Percentiles rank a stretch among this genome's conserved stretches.
These are phyloP conservation scores for Papiliotrema terrestris DNA, from an alignment of 1,284 basidiomycete species.

Conservation along the genomic window DNA sequence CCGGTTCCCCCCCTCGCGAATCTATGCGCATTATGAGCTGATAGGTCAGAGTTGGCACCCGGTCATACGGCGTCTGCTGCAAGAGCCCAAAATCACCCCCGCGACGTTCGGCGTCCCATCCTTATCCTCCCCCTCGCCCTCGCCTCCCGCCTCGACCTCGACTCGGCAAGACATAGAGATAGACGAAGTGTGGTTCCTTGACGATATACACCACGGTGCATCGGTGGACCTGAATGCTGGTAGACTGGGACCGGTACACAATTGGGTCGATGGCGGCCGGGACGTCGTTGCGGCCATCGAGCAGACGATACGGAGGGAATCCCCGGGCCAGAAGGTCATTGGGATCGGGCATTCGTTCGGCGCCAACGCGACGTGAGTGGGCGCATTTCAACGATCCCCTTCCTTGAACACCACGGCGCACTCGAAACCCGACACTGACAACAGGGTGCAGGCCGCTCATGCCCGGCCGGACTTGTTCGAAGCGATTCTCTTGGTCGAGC, in stretches of 20 bases:
- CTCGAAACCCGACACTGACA: conserved; percentile 8
- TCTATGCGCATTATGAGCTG: too few relatives aligned
- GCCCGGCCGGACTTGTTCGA: conserved; percentile 66
- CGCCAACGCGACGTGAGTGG: conserved; percentile 66
- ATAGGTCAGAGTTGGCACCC: too few relatives aligned
- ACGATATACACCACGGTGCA: conserved; percentile 73
- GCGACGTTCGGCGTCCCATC: conserved; percentile 10
- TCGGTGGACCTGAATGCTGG: conserved; percentile 62
- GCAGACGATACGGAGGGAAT: not conserved
- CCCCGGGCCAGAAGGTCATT: conserved; percentile 39
- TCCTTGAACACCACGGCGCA: too few relatives aligned
- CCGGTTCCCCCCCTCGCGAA: not conserved
- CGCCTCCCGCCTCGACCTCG: not conserved
- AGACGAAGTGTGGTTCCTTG: conserved; percentile 76
- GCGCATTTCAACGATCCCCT: too few relatives aligned
- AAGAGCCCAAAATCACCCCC: not conserved
- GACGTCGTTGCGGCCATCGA: conserved; percentile 41
- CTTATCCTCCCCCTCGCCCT: not conserved
- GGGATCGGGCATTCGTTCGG: conserved; percentile 79
- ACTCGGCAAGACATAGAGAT: conserved; percentile 39
- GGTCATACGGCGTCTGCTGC: conserved; percentile 46
- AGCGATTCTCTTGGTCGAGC: conserved; percentile 73
- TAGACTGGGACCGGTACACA: conserved; percentile 48
- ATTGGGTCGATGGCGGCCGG: conserved; percentile 48
- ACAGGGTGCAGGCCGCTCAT: conserved; percentile 60